Conservation (phyloP, 1,139 yeast species). For the Eremothecium gossypii region DNA sequence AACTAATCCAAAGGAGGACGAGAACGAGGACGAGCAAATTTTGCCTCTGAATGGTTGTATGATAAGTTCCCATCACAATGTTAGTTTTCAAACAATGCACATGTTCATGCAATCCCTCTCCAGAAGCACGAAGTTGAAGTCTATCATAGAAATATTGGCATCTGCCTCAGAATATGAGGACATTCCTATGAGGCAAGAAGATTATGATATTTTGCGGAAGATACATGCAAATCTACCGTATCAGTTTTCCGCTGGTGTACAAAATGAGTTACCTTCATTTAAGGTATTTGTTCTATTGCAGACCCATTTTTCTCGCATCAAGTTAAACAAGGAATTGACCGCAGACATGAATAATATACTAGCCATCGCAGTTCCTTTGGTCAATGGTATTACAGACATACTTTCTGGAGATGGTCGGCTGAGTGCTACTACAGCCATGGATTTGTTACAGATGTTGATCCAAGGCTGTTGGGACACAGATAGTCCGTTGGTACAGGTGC, state of each 20-base stretch:
- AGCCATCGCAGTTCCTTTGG: constrained; percentile 39
- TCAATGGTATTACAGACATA: constrained; percentile 65
- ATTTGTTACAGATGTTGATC: constrained; percentile 76
- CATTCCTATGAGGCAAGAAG: constrained; percentile 54
- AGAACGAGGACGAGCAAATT: constrained; percentile 39
- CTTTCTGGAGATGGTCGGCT: constrained; percentile 73
- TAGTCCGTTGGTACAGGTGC: constrained; percentile 73
- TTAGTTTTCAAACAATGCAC: constrained; percentile 59
- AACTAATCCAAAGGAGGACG: constrained; percentile 29
- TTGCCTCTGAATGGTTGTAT: constrained; percentile 59
- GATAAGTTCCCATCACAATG: constrained; percentile 64
- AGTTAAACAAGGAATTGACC: constrained; percentile 49
- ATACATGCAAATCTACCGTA: constrained; percentile 57
- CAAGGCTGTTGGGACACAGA: constrained; percentile 86
- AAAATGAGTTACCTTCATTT: constrained; percentile 47
- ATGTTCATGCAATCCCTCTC: constrained; percentile 42
- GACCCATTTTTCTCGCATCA: constrained; percentile 66
- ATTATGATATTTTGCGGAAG: constrained; percentile 39
- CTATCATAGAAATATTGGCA: constrained; percentile 52
- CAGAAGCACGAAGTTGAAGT: constrained; percentile 48
- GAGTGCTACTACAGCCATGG: constrained; percentile 78
- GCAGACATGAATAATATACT: constrained; percentile 50
- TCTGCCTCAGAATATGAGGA: constrained; percentile 61
- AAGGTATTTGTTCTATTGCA: constrained; percentile 73
- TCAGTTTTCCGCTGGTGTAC: constrained; percentile 35